Base-by-base conservation (phyloP, 176 grass and related monocot genomes). In the Carex myosuroides region DNA sequence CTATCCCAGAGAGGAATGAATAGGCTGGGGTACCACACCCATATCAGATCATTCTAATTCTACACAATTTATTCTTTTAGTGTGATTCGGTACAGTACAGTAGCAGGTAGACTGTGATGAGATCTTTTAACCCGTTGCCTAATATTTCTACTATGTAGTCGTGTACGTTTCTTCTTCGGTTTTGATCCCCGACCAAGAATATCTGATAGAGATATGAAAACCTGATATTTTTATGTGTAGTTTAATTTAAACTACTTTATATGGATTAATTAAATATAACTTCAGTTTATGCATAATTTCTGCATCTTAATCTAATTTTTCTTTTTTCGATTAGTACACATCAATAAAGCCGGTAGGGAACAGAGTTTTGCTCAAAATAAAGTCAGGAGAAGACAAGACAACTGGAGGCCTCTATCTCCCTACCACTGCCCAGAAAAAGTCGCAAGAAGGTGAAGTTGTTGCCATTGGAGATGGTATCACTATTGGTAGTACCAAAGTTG, bases 311-410 rank as follows among this genome's bases (percentile, higher is more conserved):
- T 18, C 3, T 1, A 82, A 26, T 37, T 10, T 33, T 82, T 64
- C 64, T 60, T 55, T 85, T 50, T 22, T 52, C 57, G 37, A 60
- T 13, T 86, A 95, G 93, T 95, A 93, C 86, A 92, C 96, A 54
- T 87, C 89, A 0, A 79, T 98, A 64, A 93, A 98, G 64, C 93
- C 96, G 11, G 85, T 95, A 85, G 89, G 75, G 6, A 88, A 95
- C 63, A 90, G 93, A 84, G 89, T 98, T 30, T 90, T 95, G 85
- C 78, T 98, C 13, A 98, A 95, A 88, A 95, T 91, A 13, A 98
- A 93, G 22, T 79, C 84, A 10, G 83, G 88, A 2, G 96, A 95
- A 64, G 92, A 92, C 26, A 91, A 89, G 79, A 95, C 96, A 32
- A 86, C 70, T 11, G 93, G 93, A 67, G 96, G 96, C 39, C 91